These are phyloP conservation scores for Clarireedia paspali DNA, from an alignment of 2,329 filamentous ascomycete genomes.

Conservation along the genomic window DNA sequence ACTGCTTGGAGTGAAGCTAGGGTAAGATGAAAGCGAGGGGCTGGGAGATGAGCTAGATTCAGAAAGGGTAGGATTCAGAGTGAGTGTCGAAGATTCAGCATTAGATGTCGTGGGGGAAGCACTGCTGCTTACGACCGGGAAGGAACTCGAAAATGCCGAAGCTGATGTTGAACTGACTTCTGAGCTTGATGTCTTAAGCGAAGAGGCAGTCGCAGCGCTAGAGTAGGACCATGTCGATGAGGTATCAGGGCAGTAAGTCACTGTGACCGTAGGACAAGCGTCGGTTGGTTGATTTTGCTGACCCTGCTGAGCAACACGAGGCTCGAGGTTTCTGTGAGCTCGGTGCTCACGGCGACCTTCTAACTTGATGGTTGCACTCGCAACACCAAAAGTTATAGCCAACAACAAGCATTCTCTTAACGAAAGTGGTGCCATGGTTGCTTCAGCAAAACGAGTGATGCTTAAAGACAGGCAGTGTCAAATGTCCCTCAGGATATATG, in stretches of 20 bases:
- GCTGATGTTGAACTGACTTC: not conserved
- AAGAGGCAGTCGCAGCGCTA: not conserved
- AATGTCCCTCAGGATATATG: not conserved
- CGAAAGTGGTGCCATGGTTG: slow-evolving; percentile 7
- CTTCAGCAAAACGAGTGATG: slow-evolving; percentile 7
- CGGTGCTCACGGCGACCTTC: not conserved
- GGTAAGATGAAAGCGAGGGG: too few species aligned
- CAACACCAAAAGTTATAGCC: slow-evolving; percentile 4
- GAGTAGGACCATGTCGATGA: not conserved
- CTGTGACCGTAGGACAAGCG: not conserved
- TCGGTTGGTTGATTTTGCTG: not conserved
- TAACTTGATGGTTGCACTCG: slow-evolving; percentile 8
- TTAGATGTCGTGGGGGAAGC: not conserved
- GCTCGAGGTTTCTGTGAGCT: not conserved
- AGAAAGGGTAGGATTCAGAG: too few species aligned
- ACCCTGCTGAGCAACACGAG: not conserved
- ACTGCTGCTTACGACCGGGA: not conserved
- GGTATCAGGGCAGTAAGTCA: not conserved
- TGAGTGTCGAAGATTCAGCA: too few species aligned
- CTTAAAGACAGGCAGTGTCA: slow-evolving; percentile 1
- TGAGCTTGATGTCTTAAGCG: not conserved
- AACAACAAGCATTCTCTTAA: slow-evolving; percentile 4
- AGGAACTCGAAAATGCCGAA: not conserved
- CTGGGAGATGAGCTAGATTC: too few species aligned
- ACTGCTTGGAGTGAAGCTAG: too few species aligned